Percentiles rank a stretch among this genome's conserved stretches.
These are phyloP conservation scores for Tricholoma bakamatsutake DNA, from an alignment of 768 basidiomycete species.

Conservation along the genomic window DNA sequence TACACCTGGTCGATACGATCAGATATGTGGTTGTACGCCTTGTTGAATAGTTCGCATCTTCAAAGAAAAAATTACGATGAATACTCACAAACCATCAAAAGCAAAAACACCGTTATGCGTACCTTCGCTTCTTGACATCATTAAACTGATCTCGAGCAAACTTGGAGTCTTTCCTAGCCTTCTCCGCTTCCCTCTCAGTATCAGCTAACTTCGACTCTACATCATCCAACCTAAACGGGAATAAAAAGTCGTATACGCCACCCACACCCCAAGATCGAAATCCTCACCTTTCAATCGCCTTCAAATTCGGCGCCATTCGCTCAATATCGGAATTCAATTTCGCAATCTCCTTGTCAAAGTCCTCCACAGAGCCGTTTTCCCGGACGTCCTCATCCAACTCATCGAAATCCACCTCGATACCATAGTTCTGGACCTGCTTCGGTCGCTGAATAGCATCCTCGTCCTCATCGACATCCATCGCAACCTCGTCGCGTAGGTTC, in stretches of 20 bases:
- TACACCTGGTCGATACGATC: slow-evolving; percentile 94
- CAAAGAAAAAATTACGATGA: background rate
- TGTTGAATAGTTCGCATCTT: slow-evolving; percentile 83
- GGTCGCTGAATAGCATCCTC: slow-evolving; percentile 75
- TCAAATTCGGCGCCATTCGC: slow-evolving; percentile 93
- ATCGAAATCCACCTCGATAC: slow-evolving; percentile 85
- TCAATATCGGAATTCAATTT: slow-evolving; percentile 80
- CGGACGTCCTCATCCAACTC: slow-evolving; percentile 69
- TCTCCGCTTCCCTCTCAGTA: slow-evolving; percentile 90
- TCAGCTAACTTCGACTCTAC: slow-evolving; percentile 80
- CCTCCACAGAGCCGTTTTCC: slow-evolving; percentile 60
- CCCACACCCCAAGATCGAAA: background rate
- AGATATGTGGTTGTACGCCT: slow-evolving; percentile 94
- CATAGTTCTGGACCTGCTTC: slow-evolving; percentile 72
- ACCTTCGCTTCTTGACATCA: slow-evolving; percentile 81
- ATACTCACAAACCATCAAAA: background rate
- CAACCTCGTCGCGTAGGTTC: slow-evolving; percentile 80
- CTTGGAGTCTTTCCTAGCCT: slow-evolving; percentile 86
- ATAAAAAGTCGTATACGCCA: background rate
- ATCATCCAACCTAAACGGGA: slow-evolving; percentile 62
- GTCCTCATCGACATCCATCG: slow-evolving; percentile 90
- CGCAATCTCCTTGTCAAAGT: slow-evolving; percentile 67
- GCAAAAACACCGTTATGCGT: background rate
- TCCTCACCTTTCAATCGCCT: slow-evolving; percentile 82
- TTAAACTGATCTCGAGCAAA: slow-evolving; percentile 88